These are phyloP conservation scores for Aspergillus hortae DNA, from an alignment of 2,329 filamentous ascomycete genomes.

Conservation along the genomic window DNA sequence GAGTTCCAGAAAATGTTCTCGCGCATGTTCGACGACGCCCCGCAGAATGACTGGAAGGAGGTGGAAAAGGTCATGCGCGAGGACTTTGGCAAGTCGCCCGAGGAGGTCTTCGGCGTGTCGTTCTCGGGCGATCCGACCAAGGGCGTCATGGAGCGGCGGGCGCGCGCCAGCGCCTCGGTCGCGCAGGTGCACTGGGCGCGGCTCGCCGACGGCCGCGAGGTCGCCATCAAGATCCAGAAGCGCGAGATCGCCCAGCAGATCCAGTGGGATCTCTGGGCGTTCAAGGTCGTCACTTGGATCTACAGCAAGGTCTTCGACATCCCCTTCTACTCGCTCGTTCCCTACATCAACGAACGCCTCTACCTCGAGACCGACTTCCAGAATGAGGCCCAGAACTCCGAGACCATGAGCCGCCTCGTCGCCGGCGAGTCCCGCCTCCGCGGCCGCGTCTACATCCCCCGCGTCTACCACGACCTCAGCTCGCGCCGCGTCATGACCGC, in stretches of 20 bases:
- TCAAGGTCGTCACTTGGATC: constrained; percentile 79
- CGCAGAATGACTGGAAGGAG: constrained; percentile 83
- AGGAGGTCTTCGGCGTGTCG: constrained; percentile 90
- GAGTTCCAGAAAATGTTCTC: constrained; percentile 97
- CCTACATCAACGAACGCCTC: constrained; percentile 89
- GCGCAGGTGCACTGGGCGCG: constrained; percentile 96
- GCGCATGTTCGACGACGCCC: constrained; percentile 96
- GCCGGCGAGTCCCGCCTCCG: constrained; percentile 70
- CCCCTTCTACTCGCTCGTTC: constrained; percentile 86
- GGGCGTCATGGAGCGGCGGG: constrained; percentile 68
- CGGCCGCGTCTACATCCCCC: constrained; percentile 81
- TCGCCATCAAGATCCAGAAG: constrained; percentile 96
- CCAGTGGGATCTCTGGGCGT: constrained; percentile 92
- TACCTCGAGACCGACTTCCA: constrained; percentile 91
- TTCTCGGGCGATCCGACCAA: constrained; percentile 64
- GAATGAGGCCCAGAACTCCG: constrained; percentile 85
- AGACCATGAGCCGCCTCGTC: constrained; percentile 76
- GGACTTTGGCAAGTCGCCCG: constrained; percentile 79
- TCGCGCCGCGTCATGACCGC: constrained; percentile 84
- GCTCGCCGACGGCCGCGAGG: constrained; percentile 79
- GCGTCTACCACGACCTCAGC: constrained; percentile 76
- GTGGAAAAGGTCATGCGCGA: constrained; percentile 80
- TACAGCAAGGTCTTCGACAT: constrained; percentile 89
- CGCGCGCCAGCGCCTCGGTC: constrained; percentile 76
- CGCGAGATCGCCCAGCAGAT: constrained; percentile 88